phyloP scores from a whole-genome alignment of 2,329 filamentous ascomycete genomes.

The Hymenoscyphus occultus region DNA sequence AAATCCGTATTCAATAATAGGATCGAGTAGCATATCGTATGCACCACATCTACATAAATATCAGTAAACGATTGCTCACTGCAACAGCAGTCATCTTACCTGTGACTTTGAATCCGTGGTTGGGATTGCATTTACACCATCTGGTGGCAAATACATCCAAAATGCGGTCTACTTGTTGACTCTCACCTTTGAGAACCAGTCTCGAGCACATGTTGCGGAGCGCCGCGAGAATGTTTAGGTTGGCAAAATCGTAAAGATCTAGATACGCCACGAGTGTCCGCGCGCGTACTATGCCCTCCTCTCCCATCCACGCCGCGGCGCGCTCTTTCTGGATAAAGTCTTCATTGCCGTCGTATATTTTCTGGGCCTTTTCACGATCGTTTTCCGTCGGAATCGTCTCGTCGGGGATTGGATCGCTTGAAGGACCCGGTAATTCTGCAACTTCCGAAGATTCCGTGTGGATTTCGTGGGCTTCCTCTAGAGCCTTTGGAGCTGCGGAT shows the following conservation, averaged over 20 bases:
- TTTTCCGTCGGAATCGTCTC: slow-evolving; percentile 41
- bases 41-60: slow-evolving; percentile 70
- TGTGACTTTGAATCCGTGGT: slow-evolving; percentile 85
- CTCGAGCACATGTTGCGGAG: slow-evolving; percentile 79
- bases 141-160: slow-evolving; percentile 82
- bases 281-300: slow-evolving; percentile 59
- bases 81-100: slow-evolving; percentile 51
- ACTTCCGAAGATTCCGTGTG: too few relatives aligned
- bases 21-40: slow-evolving; percentile 95
- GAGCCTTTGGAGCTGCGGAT: slow-evolving; percentile 15
- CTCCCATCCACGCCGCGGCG: slow-evolving; percentile 78
- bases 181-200: slow-evolving; percentile 83
- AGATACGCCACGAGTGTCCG: slow-evolving; percentile 75
- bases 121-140: slow-evolving; percentile 92
- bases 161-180: slow-evolving; percentile 94
- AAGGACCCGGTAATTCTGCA: slow-evolving; percentile 6
- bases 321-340: slow-evolving; percentile 75
- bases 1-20: slow-evolving; percentile 94
- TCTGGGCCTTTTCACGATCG: slow-evolving; percentile 73
- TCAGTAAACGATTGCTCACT: slow-evolving; percentile 17
- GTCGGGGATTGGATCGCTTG: slow-evolving; percentile 14
- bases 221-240: slow-evolving; percentile 73
- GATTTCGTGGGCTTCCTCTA: too few relatives aligned
- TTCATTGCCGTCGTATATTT: slow-evolving; percentile 82
- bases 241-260: slow-evolving; percentile 83